Evolutionary conservation across 129 eudicot species (phyloP).

Genomic region (Flaveria linearis): DNA sequence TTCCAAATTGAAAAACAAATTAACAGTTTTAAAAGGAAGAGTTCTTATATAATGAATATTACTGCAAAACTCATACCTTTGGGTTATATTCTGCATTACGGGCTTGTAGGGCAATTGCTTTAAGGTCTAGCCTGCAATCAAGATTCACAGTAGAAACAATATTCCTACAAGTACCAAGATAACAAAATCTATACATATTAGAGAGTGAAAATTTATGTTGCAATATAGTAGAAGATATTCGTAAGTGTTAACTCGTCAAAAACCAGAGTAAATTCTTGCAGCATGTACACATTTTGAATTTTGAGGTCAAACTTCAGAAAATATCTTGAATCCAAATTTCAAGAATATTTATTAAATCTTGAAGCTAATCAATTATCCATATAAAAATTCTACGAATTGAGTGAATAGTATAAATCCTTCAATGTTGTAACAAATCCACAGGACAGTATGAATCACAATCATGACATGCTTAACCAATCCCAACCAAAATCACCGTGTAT

Average conservation of each 20-base stretch:
- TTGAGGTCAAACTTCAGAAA: background rate
- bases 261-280: background rate
- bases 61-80: constrained; percentile 27
- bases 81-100: constrained; percentile 55
- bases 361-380: background rate
- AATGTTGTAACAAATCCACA: background rate
- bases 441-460: background rate
- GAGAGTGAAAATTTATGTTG: background rate
- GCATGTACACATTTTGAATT: background rate
- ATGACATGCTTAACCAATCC: background rate
- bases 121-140: constrained; percentile 54
- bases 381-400: background rate
- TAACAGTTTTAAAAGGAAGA: background rate
- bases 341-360: background rate
- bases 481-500: background rate
- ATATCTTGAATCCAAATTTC: background rate
- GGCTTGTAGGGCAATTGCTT: constrained; percentile 53
- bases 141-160: constrained; percentile 56
- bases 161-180: constrained; percentile 37
- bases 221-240: background rate
- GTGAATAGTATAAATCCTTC: background rate
- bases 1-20: background rate
- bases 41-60: background rate
- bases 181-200: background rate
- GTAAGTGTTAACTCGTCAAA: background rate